A percentile compares a stretch with the other conserved stretches of the same genome.
These are phyloP conservation scores for Cadophora malorum DNA, from an alignment of 2,329 filamentous ascomycete genomes.

Conservation along the genomic window DNA sequence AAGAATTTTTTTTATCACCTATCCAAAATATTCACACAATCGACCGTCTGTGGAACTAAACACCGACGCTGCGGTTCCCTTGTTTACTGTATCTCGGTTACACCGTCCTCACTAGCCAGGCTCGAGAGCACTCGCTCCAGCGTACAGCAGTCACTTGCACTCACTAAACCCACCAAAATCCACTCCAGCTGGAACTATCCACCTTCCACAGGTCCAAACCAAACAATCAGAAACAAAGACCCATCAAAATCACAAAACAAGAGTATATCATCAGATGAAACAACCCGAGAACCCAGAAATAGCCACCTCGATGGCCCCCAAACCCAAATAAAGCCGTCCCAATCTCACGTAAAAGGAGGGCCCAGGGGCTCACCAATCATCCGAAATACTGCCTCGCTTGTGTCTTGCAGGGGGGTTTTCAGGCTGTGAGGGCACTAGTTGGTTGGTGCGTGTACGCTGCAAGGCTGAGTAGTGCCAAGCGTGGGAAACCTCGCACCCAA, in stretches of 20 bases:
- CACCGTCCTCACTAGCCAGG: not conserved
- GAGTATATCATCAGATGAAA: constrained; percentile 13
- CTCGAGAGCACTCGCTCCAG: not conserved
- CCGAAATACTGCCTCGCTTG: constrained; percentile 15
- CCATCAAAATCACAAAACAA: not conserved
- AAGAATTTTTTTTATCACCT: too few relatives aligned
- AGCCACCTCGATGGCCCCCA: not conserved
- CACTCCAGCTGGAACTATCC: not conserved
- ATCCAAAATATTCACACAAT: too few relatives aligned
- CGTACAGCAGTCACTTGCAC: not conserved
- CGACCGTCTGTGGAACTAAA: too few relatives aligned
- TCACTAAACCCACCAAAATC: not conserved
- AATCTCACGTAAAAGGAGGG: not conserved
- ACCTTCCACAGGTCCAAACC: not conserved
- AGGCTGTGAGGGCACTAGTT: not conserved
- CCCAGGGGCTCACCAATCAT: not conserved
- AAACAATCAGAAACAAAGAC: not conserved
- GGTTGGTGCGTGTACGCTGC: not conserved
- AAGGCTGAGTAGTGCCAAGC: constrained; percentile 9
- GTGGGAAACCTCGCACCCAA: not conserved
- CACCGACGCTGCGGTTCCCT: not conserved
- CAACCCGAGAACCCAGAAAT: constrained; percentile 5
- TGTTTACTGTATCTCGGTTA: not conserved
- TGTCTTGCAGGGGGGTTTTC: not conserved
- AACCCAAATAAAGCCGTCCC: not conserved